These are phyloP conservation scores for Dryadomyces sulphureus DNA, from an alignment of 2,329 filamentous ascomycete species.

Conservation along the genomic window DNA sequence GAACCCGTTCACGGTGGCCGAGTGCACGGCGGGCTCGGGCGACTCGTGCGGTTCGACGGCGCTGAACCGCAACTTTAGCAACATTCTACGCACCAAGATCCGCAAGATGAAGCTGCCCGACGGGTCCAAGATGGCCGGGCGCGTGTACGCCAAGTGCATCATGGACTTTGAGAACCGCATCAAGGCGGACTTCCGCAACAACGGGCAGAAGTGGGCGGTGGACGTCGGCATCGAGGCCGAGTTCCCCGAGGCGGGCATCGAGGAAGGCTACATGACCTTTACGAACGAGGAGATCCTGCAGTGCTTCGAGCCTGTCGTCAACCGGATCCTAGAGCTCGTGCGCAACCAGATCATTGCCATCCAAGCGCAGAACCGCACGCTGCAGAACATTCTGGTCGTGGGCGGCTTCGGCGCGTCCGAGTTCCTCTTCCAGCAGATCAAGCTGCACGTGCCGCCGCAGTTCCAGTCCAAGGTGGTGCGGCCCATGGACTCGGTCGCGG, in stretches of 20 bases:
- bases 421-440: conserved; percentile 99
- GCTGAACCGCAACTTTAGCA: conserved; percentile 94
- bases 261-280: conserved; percentile 99
- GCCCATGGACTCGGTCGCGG: conserved; percentile 96
- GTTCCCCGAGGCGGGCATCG: conserved; percentile 92
- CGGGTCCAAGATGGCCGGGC: conserved; percentile 91
- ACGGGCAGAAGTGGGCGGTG: conserved; percentile 97
- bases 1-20: conserved; percentile 88
- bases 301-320: conserved; percentile 97
- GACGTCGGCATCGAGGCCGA: conserved; percentile 98
- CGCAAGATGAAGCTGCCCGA: conserved; percentile 98
- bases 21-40: conserved; percentile 92
- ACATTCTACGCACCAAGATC: conserved; percentile 94
- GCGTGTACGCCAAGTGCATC: conserved; percentile 97
- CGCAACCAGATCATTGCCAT: conserved; percentile 98
- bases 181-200: conserved; percentile 98
- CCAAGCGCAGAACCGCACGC: conserved; percentile 82
- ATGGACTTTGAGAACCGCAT: conserved; percentile 99
- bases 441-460: conserved; percentile 92
- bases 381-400: conserved; percentile 94
- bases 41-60: conserved; percentile 98
- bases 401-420: conserved; percentile 97
- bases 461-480: conserved; percentile 97
- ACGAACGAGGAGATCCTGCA: conserved; percentile 98
- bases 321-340: conserved; percentile 89